Base-by-base conservation (phyloP, 352 stramenopile genomes). In the Peronospora farinosa region DNA sequence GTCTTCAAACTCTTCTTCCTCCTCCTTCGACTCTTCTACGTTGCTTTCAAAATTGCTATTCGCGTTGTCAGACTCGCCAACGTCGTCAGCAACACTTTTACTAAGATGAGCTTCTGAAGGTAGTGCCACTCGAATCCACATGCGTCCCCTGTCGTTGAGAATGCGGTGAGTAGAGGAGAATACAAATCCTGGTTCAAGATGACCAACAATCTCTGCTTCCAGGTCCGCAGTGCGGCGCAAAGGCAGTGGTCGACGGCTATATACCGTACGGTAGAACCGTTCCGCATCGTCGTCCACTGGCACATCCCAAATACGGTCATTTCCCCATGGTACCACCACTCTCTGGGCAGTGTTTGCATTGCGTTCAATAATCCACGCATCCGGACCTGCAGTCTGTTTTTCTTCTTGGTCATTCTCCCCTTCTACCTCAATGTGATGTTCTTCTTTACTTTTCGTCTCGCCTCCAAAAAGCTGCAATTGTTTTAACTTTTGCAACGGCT, bases 311-410 rank as follows among this genome's bases (percentile, higher is more conserved):
- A 80, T 69, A 12, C n/a, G 40, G 17, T 45, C 40, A 7, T n/a
- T 54, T 30, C 74, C 62, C 76, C 76, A 90, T 7, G 76, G 76
- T 15, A 79, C 56, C 21, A 74, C 64, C 12, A 90, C 79, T 16
- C 74, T 67, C 41, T 86, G 72, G 25, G 65, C 72, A 25, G 76
- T 82, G 32, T 87, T 84, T 5, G 72, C 76, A 57, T 90, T 86
- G 21, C 76, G 76, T 45, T 90, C 79, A 28, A 90, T 78, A 15
- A 90, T 65, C 79, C 79, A 90, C 8, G 73, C 76, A 50, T 83
- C 70, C 0, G 48, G 41, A 39, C 54, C 46, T 6, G 16, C 27
- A 11, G n/a, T 16, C 13, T 11, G 31, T 2, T 47, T 21, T 16
- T 60, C 40, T 31, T 62, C 43, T 7, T 63, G 47, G 5, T 63